Base-by-base conservation (phyloP, 345 rosid species). In the Aquilaria yunnanensis region DNA sequence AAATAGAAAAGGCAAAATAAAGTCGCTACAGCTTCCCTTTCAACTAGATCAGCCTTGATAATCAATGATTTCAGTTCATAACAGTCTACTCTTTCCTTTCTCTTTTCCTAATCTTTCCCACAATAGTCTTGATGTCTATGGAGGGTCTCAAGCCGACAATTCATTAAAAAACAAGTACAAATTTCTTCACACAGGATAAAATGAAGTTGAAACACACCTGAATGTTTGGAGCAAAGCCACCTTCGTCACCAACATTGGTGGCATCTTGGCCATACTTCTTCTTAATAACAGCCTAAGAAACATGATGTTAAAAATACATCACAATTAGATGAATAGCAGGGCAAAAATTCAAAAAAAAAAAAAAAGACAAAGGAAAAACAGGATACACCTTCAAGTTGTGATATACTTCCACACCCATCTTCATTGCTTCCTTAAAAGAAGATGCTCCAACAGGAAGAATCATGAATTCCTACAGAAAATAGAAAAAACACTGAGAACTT, bases 401-500 rank as follows among this genome's bases (percentile, higher is more conserved):
- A 72, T 86, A 86, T 10, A 82, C 87, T 77, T 86, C 93, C 57
- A 78, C 76, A 4, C 89, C 93, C 84, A 86, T 86, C 81, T 83
- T 82, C 93, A 86, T 84, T 72, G 87, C 87, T 69, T 86, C 87
- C 71, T 77, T 84, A 78, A 86, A 86, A 45, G 84, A 75, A 47
- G 87, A 78, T 51, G 89, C 92, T 43, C 85, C 87, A 1, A 72
- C 66, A 41, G 92, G 92, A 32, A 83, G 92, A 65, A 83, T 80
- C 89, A 86, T 80, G 67, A 86, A 83, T 60, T 86, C 92, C 92
- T 86, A 69, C 5, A 74, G 43, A 37, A 3, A 59, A 59, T 29
- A 32, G 43, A 10, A 37, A 37, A 12, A 56, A 70, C 4, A 1
- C 7, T 60, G 14, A 72, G 67, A 56, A 43, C 43, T 23, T 53